phyloP scores from a whole-genome alignment of 176 grass and related monocot species.

The Oryza coarctata region DNA sequence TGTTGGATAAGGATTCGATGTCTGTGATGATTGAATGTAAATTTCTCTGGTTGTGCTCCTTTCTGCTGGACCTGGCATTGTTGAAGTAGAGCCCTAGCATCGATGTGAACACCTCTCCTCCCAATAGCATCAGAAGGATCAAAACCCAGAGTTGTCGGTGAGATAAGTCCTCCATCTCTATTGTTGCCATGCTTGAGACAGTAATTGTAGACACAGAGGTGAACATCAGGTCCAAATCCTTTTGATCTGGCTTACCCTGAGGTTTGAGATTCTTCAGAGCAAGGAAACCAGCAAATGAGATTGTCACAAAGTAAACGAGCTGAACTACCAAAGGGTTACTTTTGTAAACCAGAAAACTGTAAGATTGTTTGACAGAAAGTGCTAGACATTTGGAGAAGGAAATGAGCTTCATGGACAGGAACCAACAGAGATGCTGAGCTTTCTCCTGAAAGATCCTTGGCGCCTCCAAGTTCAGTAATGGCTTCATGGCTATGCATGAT shows the following conservation, averaged over 20 bases:
- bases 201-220: slow-evolving; percentile 54
- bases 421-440: neutral
- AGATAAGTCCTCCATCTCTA: slow-evolving; percentile 64
- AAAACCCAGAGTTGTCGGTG: slow-evolving; percentile 49
- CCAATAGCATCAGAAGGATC: slow-evolving; percentile 54
- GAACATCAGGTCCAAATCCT: slow-evolving; percentile 56
- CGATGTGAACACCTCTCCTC: slow-evolving; percentile 63
- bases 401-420: slow-evolving; percentile 9
- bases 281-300: slow-evolving; percentile 51
- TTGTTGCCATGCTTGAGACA: slow-evolving; percentile 55
- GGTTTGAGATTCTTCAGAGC: slow-evolving; percentile 48
- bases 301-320: slow-evolving; percentile 45
- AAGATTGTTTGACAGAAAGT: slow-evolving; percentile 7
- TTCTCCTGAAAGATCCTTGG: slow-evolving; percentile 13
- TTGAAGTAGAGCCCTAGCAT: slow-evolving; percentile 40
- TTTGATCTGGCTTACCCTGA: slow-evolving; percentile 19
- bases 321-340: slow-evolving; percentile 46
- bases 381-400: slow-evolving; percentile 16
- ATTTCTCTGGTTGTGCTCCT: slow-evolving; percentile 16
- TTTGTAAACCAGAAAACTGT: slow-evolving; percentile 31
- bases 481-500: slow-evolving; percentile 21
- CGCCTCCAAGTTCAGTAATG: neutral
- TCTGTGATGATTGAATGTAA: slow-evolving; percentile 28
- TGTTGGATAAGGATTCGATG: slow-evolving; percentile 34
- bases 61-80: neutral